Evolutionary conservation across 805 yeast species (phyloP).

Genomic region (Candida hispaniensis): DNA sequence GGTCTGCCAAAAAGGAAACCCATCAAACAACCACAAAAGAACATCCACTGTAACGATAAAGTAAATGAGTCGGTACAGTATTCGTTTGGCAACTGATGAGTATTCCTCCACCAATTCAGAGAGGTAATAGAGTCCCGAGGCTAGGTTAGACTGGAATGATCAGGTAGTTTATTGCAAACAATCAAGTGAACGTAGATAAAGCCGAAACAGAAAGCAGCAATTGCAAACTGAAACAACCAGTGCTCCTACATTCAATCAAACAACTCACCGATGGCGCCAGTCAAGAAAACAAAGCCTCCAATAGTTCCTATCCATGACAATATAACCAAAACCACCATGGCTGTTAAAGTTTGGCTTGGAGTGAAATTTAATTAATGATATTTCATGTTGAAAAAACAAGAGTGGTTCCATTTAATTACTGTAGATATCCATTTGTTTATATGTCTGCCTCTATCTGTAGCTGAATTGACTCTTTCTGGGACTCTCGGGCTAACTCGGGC

Average conservation of each 20-base stretch:
- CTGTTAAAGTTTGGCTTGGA: too few relatives aligned
- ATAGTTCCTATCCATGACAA: slow-evolving; percentile 51
- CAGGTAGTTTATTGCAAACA: too few relatives aligned
- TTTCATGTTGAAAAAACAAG: too few relatives aligned
- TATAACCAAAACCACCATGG: slow-evolving; percentile 44
- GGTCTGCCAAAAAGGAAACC: slow-evolving; percentile 62
- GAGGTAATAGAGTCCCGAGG: slow-evolving; percentile 83
- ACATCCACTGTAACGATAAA: slow-evolving; percentile 44
- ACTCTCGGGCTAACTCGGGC: too few relatives aligned
- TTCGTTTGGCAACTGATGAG: slow-evolving; percentile 68
- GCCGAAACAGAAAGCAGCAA: too few relatives aligned
- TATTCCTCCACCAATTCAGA: slow-evolving; percentile 93
- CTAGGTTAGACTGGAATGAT: too few relatives aligned
- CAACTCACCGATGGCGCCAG: slow-evolving; percentile 32
- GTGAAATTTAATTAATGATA: too few relatives aligned
- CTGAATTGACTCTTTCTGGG: too few relatives aligned
- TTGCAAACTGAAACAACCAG: too few relatives aligned
- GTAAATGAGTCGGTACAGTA: slow-evolving; percentile 54
- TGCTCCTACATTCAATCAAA: neutral
- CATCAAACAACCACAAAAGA: slow-evolving; percentile 59
- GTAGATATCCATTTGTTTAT: too few relatives aligned
- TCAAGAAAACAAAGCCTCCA: slow-evolving; percentile 43
- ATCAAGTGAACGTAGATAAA: neutral
- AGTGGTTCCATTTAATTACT: too few relatives aligned
- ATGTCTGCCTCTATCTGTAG: too few relatives aligned